Conservation (phyloP, 164 flowering plant species). For the Kingdonia uniflora region DNA sequence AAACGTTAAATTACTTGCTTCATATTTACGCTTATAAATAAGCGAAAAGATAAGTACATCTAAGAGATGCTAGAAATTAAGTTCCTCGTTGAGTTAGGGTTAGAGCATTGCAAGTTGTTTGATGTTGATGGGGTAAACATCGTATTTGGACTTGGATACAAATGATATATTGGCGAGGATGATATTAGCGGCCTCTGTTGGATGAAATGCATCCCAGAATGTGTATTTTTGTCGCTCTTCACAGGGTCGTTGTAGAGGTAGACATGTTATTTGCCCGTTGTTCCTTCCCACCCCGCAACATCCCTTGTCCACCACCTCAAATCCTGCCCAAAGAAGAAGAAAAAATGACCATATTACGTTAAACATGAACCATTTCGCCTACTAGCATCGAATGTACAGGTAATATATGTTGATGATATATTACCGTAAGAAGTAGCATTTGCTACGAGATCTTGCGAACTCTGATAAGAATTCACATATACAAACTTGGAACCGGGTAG, state of each 20-base stretch:
- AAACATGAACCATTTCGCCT: no score
- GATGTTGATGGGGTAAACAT: slow-evolving; percentile 50
- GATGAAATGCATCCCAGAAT: slow-evolving; percentile 91
- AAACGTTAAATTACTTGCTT: no score
- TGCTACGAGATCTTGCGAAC: slow-evolving; percentile 26
- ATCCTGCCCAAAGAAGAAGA: slow-evolving; percentile 32
- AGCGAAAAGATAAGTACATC: no score
- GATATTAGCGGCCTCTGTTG: slow-evolving; percentile 51
- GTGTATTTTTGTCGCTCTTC: slow-evolving; percentile 44
- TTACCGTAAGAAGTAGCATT: slow-evolving; percentile 23
- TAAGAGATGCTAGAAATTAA: no score
- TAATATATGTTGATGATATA: not conserved
- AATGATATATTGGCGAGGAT: slow-evolving; percentile 38
- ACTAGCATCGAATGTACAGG: no score
- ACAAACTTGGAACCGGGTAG: slow-evolving; percentile 73
- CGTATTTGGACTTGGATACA: slow-evolving; percentile 21
- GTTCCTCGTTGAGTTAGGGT: no score
- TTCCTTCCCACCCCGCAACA: slow-evolving; percentile 91
- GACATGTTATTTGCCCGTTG: slow-evolving; percentile 84
- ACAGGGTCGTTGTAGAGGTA: slow-evolving; percentile 80
- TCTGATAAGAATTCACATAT: slow-evolving; percentile 39
- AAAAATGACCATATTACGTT: no score
- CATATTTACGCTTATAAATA: no score
- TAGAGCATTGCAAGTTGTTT: slow-evolving; percentile 40
- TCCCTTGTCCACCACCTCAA: slow-evolving; percentile 66